These are phyloP conservation scores for Phytophthora pinifolia DNA, from an alignment of 352 stramenopile genomes.

Conservation along the genomic window DNA sequence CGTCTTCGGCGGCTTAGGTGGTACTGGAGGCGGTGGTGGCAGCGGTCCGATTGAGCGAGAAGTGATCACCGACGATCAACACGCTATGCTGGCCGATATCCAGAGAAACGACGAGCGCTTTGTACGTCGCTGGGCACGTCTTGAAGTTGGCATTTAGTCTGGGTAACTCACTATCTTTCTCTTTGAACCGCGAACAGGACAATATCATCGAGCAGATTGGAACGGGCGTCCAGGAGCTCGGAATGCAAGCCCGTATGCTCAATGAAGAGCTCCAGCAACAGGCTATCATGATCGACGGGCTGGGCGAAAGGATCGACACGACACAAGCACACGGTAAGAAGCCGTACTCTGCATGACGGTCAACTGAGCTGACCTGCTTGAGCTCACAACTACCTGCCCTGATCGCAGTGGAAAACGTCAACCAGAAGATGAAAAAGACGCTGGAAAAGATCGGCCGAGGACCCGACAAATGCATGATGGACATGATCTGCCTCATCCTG, in stretches of 20 bases:
- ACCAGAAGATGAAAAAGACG: slow-evolving; percentile 87
- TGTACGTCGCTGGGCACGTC: slow-evolving; percentile 37
- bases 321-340: slow-evolving; percentile 69
- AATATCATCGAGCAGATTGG: slow-evolving; percentile 88
- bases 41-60: slow-evolving; percentile 33
- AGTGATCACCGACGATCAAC: slow-evolving; percentile 71
- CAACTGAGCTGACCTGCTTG: slow-evolving; percentile 3
- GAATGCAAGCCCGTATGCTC: slow-evolving; percentile 69
- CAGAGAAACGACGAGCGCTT: slow-evolving; percentile 83
- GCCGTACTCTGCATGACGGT: not conserved
- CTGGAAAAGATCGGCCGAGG: slow-evolving; percentile 70
- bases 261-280: slow-evolving; percentile 87
- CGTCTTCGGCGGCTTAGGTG: slow-evolving; percentile 34
- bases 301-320: slow-evolving; percentile 80
- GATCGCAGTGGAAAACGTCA: slow-evolving; percentile 85
- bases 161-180: not conserved
- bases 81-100: slow-evolving; percentile 69
- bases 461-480: slow-evolving; percentile 88
- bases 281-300: slow-evolving; percentile 85
- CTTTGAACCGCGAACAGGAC: slow-evolving; percentile 42
- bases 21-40: slow-evolving; percentile 23
- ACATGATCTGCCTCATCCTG: slow-evolving; percentile 89
- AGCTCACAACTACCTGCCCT: too few species aligned
- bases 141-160: not conserved
- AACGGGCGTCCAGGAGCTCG: slow-evolving; percentile 74